Conservation (phyloP, 345 rosid species). For the Melaleuca quinquenervia region DNA sequence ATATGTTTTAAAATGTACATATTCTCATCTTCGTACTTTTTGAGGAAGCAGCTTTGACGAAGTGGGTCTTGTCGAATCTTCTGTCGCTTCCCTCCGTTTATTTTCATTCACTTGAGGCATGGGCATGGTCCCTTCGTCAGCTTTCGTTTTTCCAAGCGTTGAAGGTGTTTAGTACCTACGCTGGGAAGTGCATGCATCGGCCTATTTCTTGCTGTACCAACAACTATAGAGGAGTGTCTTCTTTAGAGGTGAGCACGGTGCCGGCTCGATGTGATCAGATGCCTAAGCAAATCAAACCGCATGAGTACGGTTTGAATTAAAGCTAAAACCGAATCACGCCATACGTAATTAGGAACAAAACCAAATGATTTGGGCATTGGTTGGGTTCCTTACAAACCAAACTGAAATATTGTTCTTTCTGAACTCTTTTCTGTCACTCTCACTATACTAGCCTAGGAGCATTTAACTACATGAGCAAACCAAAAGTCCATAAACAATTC, state of each 20-base stretch:
- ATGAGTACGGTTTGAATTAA: too few relatives aligned
- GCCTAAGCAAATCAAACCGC: not conserved
- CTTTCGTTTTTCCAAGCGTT: not conserved
- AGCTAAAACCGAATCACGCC: too few relatives aligned
- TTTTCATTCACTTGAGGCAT: not conserved
- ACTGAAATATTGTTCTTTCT: not conserved
- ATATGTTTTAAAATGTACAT: not conserved
- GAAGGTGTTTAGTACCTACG: not conserved
- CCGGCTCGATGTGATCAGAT: not conserved
- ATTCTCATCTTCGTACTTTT: not conserved
- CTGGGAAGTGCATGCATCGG: not conserved
- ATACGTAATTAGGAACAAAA: not conserved
- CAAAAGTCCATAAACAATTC: not conserved
- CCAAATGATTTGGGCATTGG: not conserved
- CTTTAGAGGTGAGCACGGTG: not conserved
- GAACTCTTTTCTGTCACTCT: conserved; percentile 38
- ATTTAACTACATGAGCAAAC: not conserved
- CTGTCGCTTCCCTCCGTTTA: not conserved
- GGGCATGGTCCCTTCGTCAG: not conserved
- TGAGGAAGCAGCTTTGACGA: not conserved
- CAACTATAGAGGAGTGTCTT: not conserved
- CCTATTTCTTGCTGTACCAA: not conserved
- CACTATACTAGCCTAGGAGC: conserved; percentile 32
- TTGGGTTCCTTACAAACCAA: not conserved
- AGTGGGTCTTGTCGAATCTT: not conserved